Base-by-base conservation (phyloP, 345 rosid genomes). In the Camelina sativa region DNA sequence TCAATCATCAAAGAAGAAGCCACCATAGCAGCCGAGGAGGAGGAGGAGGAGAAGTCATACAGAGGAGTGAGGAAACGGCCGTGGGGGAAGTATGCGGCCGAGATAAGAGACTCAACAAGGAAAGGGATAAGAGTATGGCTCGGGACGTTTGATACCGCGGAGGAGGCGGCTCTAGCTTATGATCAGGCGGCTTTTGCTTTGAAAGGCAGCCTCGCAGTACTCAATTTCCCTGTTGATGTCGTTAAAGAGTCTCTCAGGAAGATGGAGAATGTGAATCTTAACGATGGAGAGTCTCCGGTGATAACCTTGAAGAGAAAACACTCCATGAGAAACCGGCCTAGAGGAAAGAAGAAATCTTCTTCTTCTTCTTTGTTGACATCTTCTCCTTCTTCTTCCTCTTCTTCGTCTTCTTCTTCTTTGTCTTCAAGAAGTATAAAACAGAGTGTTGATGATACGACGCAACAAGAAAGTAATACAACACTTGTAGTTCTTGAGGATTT, bases 31-130 rank as follows among this genome's bases (percentile, higher is more conserved):
- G 82, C 25, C 59, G 38, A 55, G 20, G 72, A 46, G 71, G 80
- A 64, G 16, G 38, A 54, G 16, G 38, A 55, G 32, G 38, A 62
- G 50, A 87, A 73, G 19, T 64, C 86, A 5, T 80, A 80, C 65
- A 80, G 93, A 84, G 93, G 93, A n/a, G 93, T 88, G 1, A 78
- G 96, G 76, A 83, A 61, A 76, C 50, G 96, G 73, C 96, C 93
- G 1, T 88, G 96, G 93, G 93, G 96, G 40, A 86, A 86, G 66
- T 88, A 41, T 12, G 96, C 93, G 1, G 93, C 96, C 0, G 96
- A 90, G 84, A 88, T 90, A 22, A 81, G 96, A 60, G 93, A 90
- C 55, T 87, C 93, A 1, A 84, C 89, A 0, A 80, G 87, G 55
- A 80, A 87, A 23, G 93, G 93, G 2, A 76, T 77, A 6, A 71